phyloP scores from a whole-genome alignment of 106 monocot genomes.

The Hemerocallis citrina region DNA sequence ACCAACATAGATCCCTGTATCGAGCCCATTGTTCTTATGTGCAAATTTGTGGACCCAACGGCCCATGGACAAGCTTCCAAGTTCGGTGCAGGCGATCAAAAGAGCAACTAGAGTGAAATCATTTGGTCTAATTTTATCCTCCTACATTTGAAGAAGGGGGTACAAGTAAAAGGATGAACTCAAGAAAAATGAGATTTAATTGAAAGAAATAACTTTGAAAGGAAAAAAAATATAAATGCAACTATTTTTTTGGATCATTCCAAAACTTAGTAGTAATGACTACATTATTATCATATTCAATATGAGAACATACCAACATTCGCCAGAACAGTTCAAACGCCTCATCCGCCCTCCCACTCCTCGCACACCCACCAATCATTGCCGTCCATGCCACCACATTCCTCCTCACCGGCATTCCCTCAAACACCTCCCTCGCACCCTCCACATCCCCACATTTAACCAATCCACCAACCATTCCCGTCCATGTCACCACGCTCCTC shows the following conservation, averaged over 20 bases:
- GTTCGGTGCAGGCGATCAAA: slow-evolving; percentile 39
- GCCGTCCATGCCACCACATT: slow-evolving; percentile 72
- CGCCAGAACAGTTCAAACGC: slow-evolving; percentile 41
- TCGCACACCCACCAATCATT: slow-evolving; percentile 40
- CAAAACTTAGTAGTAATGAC: too few species aligned
- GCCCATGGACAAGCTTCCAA: slow-evolving; percentile 41
- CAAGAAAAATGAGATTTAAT: too few species aligned
- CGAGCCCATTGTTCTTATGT: slow-evolving; percentile 14
- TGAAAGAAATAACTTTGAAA: too few species aligned
- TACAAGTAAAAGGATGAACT: too few species aligned
- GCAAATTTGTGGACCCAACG: slow-evolving; percentile 47
- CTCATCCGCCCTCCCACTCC: slow-evolving; percentile 39
- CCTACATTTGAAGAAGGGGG: too few species aligned
- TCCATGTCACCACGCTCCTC: slow-evolving; percentile 58
- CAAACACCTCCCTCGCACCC: slow-evolving; percentile 31
- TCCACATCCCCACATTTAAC: slow-evolving; percentile 26
- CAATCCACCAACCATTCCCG: slow-evolving; percentile 35
- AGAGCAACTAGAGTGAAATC: slow-evolving; percentile 47
- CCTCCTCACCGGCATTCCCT: slow-evolving; percentile 37
- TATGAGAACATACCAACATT: slow-evolving; percentile 41
- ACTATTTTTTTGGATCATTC: too few species aligned
- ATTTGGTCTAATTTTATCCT: slow-evolving; percentile 32
- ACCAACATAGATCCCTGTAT: slow-evolving; percentile 25
- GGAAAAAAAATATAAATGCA: too few species aligned
- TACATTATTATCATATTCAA: too few species aligned